phyloP scores from a whole-genome alignment of 2,329 filamentous ascomycete species.

The Aspergillus arachidicola region DNA sequence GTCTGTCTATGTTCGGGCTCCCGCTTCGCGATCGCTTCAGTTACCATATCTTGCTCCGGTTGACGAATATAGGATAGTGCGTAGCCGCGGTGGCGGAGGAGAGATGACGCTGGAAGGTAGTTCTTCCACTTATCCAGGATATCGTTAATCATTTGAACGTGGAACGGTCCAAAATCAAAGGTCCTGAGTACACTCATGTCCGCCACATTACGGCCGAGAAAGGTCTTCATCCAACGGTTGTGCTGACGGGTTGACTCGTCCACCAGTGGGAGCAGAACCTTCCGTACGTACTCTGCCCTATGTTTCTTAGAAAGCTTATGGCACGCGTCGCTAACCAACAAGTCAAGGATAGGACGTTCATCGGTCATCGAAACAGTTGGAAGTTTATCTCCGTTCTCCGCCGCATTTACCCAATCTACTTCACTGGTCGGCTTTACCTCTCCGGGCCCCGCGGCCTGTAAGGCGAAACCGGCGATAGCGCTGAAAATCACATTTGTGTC shows the following conservation, averaged over 20 bases:
- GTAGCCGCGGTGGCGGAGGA: constrained; percentile 15
- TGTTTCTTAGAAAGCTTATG: constrained; percentile 11
- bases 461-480: constrained; percentile 5
- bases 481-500: constrained; percentile 1
- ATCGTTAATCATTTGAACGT: neutral
- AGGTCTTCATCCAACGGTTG: constrained; percentile 24
- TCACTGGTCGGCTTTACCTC: constrained; percentile 12
- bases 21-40: neutral
- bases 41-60: constrained; percentile 10
- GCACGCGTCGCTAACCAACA: constrained; percentile 10
- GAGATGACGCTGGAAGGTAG: constrained; percentile 20
- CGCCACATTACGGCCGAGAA: constrained; percentile 13
- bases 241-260: constrained; percentile 21
- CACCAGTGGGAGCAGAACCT: constrained; percentile 20
- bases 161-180: constrained; percentile 21
- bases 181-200: neutral
- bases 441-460: constrained; percentile 14
- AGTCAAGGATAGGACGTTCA: constrained; percentile 13
- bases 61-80: constrained; percentile 17
- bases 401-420: constrained; percentile 16
- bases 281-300: constrained; percentile 13
- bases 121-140: constrained; percentile 14
- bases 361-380: constrained; percentile 3
- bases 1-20: neutral
- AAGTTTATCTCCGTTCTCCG: constrained; percentile 13